These are phyloP conservation scores for Cutaneotrichosporon cyanovorans DNA, from an alignment of 1,284 basidiomycete genomes.

Conservation along the genomic window DNA sequence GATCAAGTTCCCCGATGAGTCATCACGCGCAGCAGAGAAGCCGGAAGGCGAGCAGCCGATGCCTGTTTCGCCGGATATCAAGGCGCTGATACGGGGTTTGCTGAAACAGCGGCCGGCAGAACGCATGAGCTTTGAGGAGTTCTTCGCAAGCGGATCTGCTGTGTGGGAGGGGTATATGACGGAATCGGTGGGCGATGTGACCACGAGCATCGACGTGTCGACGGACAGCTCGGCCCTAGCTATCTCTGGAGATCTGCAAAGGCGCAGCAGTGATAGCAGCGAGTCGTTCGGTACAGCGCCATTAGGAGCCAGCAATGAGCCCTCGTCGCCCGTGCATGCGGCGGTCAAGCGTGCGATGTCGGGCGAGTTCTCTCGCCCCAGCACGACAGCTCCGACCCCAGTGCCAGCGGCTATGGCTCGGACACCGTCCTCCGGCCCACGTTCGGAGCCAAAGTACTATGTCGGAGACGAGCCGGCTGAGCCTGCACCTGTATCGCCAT, in stretches of 20 bases:
- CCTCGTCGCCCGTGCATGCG: conserved; percentile 11
- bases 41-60: conserved; percentile 13
- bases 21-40: conserved; percentile 47
- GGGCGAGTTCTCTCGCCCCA: conserved; percentile 6
- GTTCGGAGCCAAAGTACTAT: conserved; percentile 41
- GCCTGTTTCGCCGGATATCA: conserved; percentile 74
- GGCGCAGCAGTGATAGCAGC: conserved; percentile 5
- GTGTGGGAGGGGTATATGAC: conserved; percentile 73
- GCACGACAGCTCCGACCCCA: conserved; percentile 7
- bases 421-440: conserved; percentile 9
- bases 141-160: conserved; percentile 62
- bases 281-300: conserved; percentile 10
- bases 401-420: conserved; percentile 4
- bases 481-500: neutral
- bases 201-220: conserved; percentile 30
- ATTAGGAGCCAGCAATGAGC: conserved; percentile 16
- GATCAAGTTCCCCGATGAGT: conserved; percentile 88
- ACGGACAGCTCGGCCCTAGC: conserved; percentile 25
- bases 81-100: conserved; percentile 73
- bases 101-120: conserved; percentile 78
- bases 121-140: conserved; percentile 83
- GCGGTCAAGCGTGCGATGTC: conserved; percentile 1
- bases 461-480: conserved; percentile 29
- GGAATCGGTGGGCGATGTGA: conserved; percentile 41
- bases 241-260: neutral